Evolutionary conservation across 2,329 filamentous ascomycete genomes (phyloP).

Genomic region (Gnomoniopsis sp.): DNA sequence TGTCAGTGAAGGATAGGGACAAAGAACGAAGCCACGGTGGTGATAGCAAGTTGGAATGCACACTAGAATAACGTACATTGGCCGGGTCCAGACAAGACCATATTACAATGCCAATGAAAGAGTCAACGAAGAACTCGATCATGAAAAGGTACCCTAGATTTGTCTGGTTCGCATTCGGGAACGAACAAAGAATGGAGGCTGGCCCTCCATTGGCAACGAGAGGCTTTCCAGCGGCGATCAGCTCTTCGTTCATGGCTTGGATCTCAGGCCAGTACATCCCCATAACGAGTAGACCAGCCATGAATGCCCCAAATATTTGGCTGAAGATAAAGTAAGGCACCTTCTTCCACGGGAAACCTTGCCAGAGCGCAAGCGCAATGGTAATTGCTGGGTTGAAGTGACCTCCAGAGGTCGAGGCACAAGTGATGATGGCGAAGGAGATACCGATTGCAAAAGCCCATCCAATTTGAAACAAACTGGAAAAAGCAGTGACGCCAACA

Average conservation of each 20-base stretch:
- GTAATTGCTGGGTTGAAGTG: conserved; percentile 54
- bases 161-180: conserved; percentile 46
- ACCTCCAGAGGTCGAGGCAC: conserved; percentile 49
- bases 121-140: conserved; percentile 57
- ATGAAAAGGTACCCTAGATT: conserved; percentile 55
- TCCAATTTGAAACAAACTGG: conserved; percentile 53
- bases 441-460: conserved; percentile 55
- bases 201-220: conserved; percentile 41
- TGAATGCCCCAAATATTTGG: conserved; percentile 54
- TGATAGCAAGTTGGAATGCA: too few relatives aligned
- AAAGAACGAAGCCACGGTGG: not conserved
- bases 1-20: not conserved
- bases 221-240: conserved; percentile 34
- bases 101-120: conserved; percentile 54
- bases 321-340: conserved; percentile 54
- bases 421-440: conserved; percentile 56
- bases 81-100: conserved; percentile 56
- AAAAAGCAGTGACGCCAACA: conserved; percentile 27
- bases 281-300: conserved; percentile 52
- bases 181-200: conserved; percentile 52
- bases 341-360: conserved; percentile 57
- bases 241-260: conserved; percentile 24
- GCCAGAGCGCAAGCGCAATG: conserved; percentile 44
- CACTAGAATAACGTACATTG: conserved; percentile 34
- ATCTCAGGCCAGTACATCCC: conserved; percentile 53